Evolutionary conservation across 2,329 filamentous ascomycete genomes (phyloP).

Genomic region (Venturiaceae sp.): DNA sequence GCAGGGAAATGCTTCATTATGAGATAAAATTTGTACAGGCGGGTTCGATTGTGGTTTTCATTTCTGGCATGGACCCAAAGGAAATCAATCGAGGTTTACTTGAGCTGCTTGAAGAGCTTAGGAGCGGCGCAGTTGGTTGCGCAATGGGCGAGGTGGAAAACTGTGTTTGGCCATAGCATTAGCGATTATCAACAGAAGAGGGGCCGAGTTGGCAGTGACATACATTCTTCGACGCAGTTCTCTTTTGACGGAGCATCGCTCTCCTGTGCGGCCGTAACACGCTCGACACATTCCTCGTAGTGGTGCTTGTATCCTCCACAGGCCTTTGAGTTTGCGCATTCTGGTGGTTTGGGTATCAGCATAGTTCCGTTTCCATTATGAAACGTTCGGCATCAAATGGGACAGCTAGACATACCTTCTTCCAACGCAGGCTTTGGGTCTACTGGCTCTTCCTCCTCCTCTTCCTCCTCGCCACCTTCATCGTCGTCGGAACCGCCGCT

Average conservation of each 20-base stretch:
- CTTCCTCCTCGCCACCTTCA: slow-evolving; percentile 54
- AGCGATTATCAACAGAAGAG: slow-evolving; percentile 9
- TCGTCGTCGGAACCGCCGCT: slow-evolving; percentile 41
- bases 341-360: slow-evolving; percentile 38
- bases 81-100: slow-evolving; percentile 47
- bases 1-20: neutral
- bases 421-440: slow-evolving; percentile 84
- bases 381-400: neutral
- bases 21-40: neutral
- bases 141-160: slow-evolving; percentile 98
- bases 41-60: neutral
- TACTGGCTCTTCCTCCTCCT: slow-evolving; percentile 70
- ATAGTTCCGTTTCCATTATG: neutral
- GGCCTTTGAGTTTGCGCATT: slow-evolving; percentile 78
- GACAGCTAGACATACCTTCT: slow-evolving; percentile 59
- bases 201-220: slow-evolving; percentile 29
- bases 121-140: slow-evolving; percentile 86
- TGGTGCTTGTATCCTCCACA: slow-evolving; percentile 92
- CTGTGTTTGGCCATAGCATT: slow-evolving; percentile 37
- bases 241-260: slow-evolving; percentile 68
- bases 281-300: slow-evolving; percentile 95
- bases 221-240: slow-evolving; percentile 99
- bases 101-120: slow-evolving; percentile 88
- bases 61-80: neutral
- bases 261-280: slow-evolving; percentile 62